Conservation (phyloP, 306 rosid species). For the Acmispon strigosus region DNA sequence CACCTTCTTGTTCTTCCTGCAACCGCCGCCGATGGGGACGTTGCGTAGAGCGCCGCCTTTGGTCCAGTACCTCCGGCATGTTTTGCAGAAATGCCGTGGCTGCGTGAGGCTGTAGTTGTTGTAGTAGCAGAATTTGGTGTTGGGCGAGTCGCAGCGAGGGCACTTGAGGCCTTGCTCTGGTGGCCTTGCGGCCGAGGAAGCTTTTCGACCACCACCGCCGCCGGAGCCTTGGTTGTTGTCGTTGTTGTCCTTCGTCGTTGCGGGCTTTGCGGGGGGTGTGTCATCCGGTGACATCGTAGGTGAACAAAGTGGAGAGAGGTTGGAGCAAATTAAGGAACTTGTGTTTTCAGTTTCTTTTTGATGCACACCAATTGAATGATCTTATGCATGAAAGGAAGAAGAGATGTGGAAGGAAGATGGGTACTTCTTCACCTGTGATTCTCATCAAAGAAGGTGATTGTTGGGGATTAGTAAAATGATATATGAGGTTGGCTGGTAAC, state of each 20-base stretch:
- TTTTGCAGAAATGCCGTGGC: slow-evolving; percentile 94
- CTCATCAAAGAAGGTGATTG: slow-evolving; percentile 55
- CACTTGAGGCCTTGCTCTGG: slow-evolving; percentile 59
- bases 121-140: slow-evolving; percentile 97
- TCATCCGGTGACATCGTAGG: slow-evolving; percentile 51
- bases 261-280: slow-evolving; percentile 24
- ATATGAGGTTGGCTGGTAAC: slow-evolving; percentile 27
- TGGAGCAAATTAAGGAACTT: slow-evolving; percentile 4
- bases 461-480: slow-evolving; percentile 25
- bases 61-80: slow-evolving; percentile 95
- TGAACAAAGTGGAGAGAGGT: background rate
- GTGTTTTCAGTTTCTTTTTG: slow-evolving; percentile 43
- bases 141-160: slow-evolving; percentile 84
- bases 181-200: slow-evolving; percentile 20
- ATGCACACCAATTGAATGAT: slow-evolving; percentile 44
- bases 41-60: slow-evolving; percentile 87
- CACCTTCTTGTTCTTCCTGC: slow-evolving; percentile 80
- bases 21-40: slow-evolving; percentile 92
- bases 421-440: slow-evolving; percentile 48
- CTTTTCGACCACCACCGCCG: slow-evolving; percentile 28
- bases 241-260: slow-evolving; percentile 16
- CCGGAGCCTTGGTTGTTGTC: slow-evolving; percentile 25
- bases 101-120: slow-evolving; percentile 95
- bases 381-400: slow-evolving; percentile 55
- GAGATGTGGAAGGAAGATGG: slow-evolving; percentile 12